Base-by-base conservation (phyloP, 768 basidiomycete species). In the Hortiboletus flavorubellus region DNA sequence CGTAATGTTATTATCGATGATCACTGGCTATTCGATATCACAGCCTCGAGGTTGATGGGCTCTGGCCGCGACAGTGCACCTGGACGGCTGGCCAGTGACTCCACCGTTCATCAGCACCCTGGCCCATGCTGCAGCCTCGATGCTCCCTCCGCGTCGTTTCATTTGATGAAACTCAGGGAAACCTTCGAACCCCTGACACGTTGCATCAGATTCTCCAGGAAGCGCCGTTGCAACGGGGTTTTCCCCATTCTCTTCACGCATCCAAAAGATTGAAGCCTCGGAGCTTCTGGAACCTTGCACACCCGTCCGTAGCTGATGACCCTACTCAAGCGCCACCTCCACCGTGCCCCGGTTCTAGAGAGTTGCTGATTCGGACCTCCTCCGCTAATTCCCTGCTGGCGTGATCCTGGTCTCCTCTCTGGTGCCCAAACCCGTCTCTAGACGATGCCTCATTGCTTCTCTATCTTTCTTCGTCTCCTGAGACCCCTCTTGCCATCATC, bases 61-160 rank as follows among this genome's bases (percentile, higher is more conserved):
- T 26, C 26, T 26, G 26, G 26, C 26, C 5, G 26, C 26, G 26
- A 26, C 26, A 26, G 26, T 26, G 26, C 26, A 26, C 26, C 26
- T 26, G 26, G 5, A 5, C 2, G 26, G 26, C 26, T 26, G 26
- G 34, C 26, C 53, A 39, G 39, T 21, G 14, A 15, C 29, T 23
- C 34, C 46, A 47, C 42, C 21, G 23, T 29, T 44, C 33, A n/a
- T 4, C 37, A 31, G 9, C 4, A 8, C 8, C 26, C 23, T 45
- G 40, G 8, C 29, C n/a, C 54, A 53, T 15, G 61, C 48, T 39
- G 46, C 12, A 35, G 35, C 61, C 64, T 60, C 55, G 53, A 63
- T 56, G 60, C 49, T 31, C 42, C 26, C 35, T 3, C 18, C 31
- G 8, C 16, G 12, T 15, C 44, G 15, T 35, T 46, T 49, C 9